These are phyloP conservation scores for Lactifluus subvellereus DNA, from an alignment of 768 basidiomycete genomes.

Conservation along the genomic window DNA sequence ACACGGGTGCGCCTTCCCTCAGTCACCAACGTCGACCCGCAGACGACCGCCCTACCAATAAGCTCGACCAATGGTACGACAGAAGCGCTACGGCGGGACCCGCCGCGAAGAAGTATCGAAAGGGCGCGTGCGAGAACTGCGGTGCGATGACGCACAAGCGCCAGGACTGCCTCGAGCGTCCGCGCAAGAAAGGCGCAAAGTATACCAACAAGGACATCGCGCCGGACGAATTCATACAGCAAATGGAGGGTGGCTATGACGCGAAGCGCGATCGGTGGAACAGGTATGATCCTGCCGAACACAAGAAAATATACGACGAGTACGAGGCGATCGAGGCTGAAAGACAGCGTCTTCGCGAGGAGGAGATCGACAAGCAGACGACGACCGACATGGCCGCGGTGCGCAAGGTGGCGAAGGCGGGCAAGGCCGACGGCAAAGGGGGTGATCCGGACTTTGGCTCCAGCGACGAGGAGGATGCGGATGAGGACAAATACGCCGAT, in stretches of 20 bases:
- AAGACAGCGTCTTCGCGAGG: conserved; percentile 85
- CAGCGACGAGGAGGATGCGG: conserved; percentile 91
- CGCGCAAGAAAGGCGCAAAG: conserved; percentile 92
- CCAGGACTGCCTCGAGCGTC: conserved; percentile 91
- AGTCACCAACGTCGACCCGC: conserved; percentile 83
- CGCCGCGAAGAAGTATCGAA: conserved; percentile 93
- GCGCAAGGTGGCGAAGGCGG: conserved; percentile 91
- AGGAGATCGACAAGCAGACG: conserved; percentile 96
- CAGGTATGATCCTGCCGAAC: conserved; percentile 88
- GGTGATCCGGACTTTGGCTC: conserved; percentile 92
- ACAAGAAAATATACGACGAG: conserved; percentile 86
- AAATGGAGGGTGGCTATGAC: conserved; percentile 72
- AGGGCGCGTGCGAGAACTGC: conserved; percentile 98
- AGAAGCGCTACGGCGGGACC: conserved; percentile 80
- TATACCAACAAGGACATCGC: conserved; percentile 86
- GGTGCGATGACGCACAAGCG: conserved; percentile 93
- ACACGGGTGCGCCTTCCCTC: conserved; percentile 88
- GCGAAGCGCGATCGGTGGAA: conserved; percentile 99
- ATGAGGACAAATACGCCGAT: conserved; percentile 98
- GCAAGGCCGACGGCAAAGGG: conserved; percentile 63
- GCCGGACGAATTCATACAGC: conserved; percentile 86
- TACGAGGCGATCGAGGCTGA: conserved; percentile 90
- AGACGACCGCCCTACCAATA: conserved; percentile 51
- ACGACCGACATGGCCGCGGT: conserved; percentile 88
- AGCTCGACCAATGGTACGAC: conserved; percentile 89